Conservation (phyloP, 2,329 filamentous ascomycete genomes). For the Xylariaceae sp. region DNA sequence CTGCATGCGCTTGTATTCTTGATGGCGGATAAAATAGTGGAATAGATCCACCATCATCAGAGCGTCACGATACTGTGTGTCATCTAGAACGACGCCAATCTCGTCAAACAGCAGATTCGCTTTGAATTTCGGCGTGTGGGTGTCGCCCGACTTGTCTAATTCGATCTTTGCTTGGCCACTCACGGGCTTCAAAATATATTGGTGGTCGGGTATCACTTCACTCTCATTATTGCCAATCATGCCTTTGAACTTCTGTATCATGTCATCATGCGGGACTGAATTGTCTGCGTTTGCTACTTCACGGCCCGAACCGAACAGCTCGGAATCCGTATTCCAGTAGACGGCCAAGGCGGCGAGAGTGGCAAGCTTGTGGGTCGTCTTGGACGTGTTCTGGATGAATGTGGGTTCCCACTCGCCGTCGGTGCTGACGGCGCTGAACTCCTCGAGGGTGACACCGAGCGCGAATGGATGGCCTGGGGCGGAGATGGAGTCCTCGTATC, state of each 20-base stretch:
- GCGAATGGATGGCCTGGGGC: conserved; percentile 94
- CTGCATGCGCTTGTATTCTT: conserved; percentile 91
- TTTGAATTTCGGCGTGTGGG: conserved; percentile 79
- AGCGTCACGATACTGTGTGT: conserved; percentile 94
- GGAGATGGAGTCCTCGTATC: conserved; percentile 96
- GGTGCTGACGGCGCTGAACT: conserved; percentile 96
- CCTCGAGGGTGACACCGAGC: conserved; percentile 84
- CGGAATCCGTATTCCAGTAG: conserved; percentile 96
- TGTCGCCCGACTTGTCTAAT: conserved; percentile 85
- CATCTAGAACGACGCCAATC: conserved; percentile 94
- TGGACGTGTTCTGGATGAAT: conserved; percentile 83
- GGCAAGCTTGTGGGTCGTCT: conserved; percentile 87
- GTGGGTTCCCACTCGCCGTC: conserved; percentile 93
- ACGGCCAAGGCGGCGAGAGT: conserved; percentile 84
- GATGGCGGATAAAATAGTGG: conserved; percentile 96
- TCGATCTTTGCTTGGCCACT: conserved; percentile 93
- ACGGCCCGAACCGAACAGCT: conserved; percentile 76
- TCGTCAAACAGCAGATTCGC: conserved; percentile 92
- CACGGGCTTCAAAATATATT: conserved; percentile 94
- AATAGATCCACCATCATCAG: conserved; percentile 98
- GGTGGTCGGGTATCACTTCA: conserved; percentile 55
- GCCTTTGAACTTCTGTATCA: conserved; percentile 71
- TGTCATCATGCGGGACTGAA: conserved; percentile 65
- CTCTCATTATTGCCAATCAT: conserved; percentile 74
- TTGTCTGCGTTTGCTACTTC: conserved; percentile 62